Conservation (phyloP, 805 yeast species). For the Myxozyma kluyveri region DNA sequence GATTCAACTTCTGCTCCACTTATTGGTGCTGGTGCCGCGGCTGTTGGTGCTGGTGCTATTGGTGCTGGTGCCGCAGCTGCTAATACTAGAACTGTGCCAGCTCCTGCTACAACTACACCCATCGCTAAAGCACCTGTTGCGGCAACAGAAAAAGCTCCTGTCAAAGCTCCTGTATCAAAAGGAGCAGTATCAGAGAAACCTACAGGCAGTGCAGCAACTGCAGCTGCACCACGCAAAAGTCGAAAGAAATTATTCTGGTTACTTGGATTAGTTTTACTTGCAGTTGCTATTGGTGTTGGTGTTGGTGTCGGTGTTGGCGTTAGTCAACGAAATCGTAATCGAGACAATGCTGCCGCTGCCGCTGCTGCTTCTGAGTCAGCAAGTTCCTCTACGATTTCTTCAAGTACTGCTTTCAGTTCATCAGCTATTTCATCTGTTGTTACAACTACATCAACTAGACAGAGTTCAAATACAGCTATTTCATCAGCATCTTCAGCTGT, state of each 20-base stretch:
- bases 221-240: constrained; percentile 1
- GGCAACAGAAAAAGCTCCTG: background rate
- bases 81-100: too few species aligned
- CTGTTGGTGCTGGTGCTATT: constrained; percentile 1
- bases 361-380: background rate
- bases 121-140: background rate
- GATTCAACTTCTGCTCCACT: background rate
- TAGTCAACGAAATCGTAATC: constrained; percentile 10
- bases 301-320: constrained; percentile 30
- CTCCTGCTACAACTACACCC: background rate
- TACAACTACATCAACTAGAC: background rate
- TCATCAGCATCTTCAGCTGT: background rate
- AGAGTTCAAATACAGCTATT: background rate
- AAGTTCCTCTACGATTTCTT: background rate
- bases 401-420: constrained; percentile 1
- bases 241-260: constrained; percentile 8
- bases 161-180: background rate
- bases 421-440: background rate
- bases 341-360: background rate
- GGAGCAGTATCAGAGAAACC: background rate
- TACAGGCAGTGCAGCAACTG: background rate
- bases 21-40: background rate
- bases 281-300: constrained; percentile 27
- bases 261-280: constrained; percentile 9
- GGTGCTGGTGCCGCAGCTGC: constrained; percentile 3